These are phyloP conservation scores for Massarina eburnea DNA, from an alignment of 2,329 filamentous ascomycete species.

Conservation along the genomic window DNA sequence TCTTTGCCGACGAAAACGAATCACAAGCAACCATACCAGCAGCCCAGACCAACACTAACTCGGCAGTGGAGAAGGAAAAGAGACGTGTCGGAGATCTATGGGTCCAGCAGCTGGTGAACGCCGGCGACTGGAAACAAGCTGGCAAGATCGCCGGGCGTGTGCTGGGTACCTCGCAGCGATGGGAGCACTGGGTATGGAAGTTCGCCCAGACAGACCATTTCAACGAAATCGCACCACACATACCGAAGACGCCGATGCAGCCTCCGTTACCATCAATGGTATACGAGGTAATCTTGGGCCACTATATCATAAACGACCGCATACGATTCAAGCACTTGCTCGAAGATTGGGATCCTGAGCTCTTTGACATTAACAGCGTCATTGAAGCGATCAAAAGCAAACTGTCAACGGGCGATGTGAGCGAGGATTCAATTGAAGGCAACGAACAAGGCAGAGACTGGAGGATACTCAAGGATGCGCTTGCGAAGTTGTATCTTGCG, in stretches of 20 bases:
- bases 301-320: conserved; percentile 82
- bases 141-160: conserved; percentile 82
- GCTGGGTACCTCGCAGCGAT: conserved; percentile 73
- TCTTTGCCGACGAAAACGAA: conserved; percentile 69
- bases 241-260: conserved; percentile 74
- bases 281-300: conserved; percentile 85
- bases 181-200: conserved; percentile 95
- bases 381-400: conserved; percentile 80
- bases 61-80: conserved; percentile 81
- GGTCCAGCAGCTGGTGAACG: conserved; percentile 80
- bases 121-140: conserved; percentile 73
- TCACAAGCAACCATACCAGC: conserved; percentile 65
- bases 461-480: conserved; percentile 82
- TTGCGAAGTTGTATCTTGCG: conserved; percentile 82
- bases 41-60: conserved; percentile 58
- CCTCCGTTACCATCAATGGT: conserved; percentile 79
- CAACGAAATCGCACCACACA: conserved; percentile 83
- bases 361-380: conserved; percentile 79
- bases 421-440: conserved; percentile 73
- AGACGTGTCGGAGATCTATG: conserved; percentile 88
- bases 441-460: conserved; percentile 77
- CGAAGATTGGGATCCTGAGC: conserved; percentile 78
- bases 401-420: conserved; percentile 72
- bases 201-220: conserved; percentile 86
- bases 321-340: conserved; percentile 75